These are phyloP conservation scores for Wickerhamomyces canadensis DNA, from an alignment of 805 yeast species.

Conservation along the genomic window DNA sequence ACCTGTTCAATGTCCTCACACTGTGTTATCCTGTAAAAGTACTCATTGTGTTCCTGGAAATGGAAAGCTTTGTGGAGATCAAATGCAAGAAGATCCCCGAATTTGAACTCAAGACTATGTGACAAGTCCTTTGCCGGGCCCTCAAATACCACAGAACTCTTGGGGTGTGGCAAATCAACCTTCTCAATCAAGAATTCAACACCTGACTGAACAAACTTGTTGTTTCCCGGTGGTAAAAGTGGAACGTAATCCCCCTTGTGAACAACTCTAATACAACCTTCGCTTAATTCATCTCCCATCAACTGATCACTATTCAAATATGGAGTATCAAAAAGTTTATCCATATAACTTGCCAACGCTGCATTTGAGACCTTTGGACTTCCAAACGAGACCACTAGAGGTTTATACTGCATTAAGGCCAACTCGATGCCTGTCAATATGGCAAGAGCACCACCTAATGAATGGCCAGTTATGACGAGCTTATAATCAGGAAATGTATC, in stretches of 20 bases:
- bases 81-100: conserved; percentile 16
- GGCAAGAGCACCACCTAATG: conserved; percentile 72
- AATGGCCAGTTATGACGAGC: conserved; percentile 62
- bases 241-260: conserved; percentile 59
- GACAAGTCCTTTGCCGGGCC: conserved; percentile 12
- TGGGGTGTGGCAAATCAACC: conserved; percentile 33
- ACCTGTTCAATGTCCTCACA: conserved; percentile 13
- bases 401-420: conserved; percentile 46
- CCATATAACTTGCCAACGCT: conserved; percentile 46
- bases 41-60: conserved; percentile 13
- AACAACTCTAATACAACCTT: conserved; percentile 48
- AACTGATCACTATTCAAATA: conserved; percentile 26
- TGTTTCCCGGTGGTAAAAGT: conserved; percentile 46
- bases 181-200: conserved; percentile 28
- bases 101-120: conserved; percentile 11
- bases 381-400: conserved; percentile 56
- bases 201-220: conserved; percentile 28
- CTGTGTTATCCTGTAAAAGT: conserved; percentile 14
- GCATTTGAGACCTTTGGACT: conserved; percentile 64
- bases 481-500: conserved; percentile 41
- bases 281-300: conserved; percentile 8
- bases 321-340: conserved; percentile 38
- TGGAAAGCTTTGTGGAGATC: conserved; percentile 12
- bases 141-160: conserved; percentile 9
- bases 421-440: conserved; percentile 58